Base-by-base conservation (phyloP, 2,329 filamentous ascomycete genomes). In the Curvularia sp. region DNA sequence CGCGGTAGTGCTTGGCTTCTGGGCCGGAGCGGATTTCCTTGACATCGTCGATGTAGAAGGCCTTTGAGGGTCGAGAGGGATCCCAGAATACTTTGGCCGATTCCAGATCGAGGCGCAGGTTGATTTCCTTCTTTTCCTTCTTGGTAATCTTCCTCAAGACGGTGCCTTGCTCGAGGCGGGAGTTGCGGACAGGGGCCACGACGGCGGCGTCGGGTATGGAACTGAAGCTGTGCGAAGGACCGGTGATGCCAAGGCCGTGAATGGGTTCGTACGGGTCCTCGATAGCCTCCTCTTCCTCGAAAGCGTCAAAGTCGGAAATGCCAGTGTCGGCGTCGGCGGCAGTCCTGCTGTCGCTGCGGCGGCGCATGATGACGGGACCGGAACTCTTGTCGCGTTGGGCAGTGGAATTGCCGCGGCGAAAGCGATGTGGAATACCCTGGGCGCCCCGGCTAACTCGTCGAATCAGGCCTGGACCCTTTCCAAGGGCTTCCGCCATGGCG, bases 1-100 rank as follows among this genome's bases (percentile, higher is more conserved):
- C 88, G 41, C 92, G 89, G 74, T 97, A 96, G 74, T 96, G 94
- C 56, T 91, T 87, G 18, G 94, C 92, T 73, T 98, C 92, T 12
- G 86, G 85, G 18, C 92, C 93, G 32, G 89, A 87, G 61, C 93
- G 88, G 47, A 98, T 93, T 72, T 97, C 93, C 71, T 91, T 90
- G 70, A 99, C 94, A 74, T 98, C 93, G 71, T 99, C 95, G 62
- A 99, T 91, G 76, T 96, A 96, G 64, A 99, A 90, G 52, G 87
- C 88, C 75, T 97, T 98, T 23, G 87, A 86, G 1, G 90, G 88
- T 34, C 91, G 88, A 8, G 84, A 86, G 46, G 87, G 85, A 76
- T 96, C 91, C 94, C 94, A 98, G 25, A 85, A 90, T 23, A 99
- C 91, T 76, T 93, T 95, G 60, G 91, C 93, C 1, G 90, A 86